phyloP scores from a whole-genome alignment of 2,329 filamentous ascomycete genomes.

The Colletotrichum agaves region DNA sequence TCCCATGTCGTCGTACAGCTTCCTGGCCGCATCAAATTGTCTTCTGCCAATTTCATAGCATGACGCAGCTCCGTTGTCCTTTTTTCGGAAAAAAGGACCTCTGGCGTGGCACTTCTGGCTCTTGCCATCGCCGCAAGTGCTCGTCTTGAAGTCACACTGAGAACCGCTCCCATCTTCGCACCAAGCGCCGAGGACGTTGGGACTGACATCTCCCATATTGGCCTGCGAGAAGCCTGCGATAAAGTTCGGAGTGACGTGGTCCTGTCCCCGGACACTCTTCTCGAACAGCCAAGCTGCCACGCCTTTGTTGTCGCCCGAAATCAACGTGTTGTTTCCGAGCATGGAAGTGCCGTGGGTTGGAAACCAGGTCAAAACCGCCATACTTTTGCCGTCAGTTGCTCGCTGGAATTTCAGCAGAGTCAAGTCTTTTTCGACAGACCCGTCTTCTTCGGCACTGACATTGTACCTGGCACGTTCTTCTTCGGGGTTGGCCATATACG shows the following conservation, averaged over 20 bases:
- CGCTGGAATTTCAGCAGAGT: slow-evolving; percentile 81
- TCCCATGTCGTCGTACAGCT: slow-evolving; percentile 46
- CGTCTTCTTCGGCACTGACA: slow-evolving; percentile 47
- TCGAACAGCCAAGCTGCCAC: slow-evolving; percentile 88
- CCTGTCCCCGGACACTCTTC: slow-evolving; percentile 66
- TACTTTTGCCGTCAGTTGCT: slow-evolving; percentile 75
- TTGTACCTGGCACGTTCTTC: slow-evolving; percentile 78
- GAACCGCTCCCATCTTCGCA: slow-evolving; percentile 84
- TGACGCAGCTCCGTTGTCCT: slow-evolving; percentile 79
- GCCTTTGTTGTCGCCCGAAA: slow-evolving; percentile 93
- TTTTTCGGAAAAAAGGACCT: slow-evolving; percentile 72
- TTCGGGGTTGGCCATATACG: slow-evolving; percentile 87
- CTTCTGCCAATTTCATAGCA: slow-evolving; percentile 78
- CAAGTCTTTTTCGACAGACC: slow-evolving; percentile 65
- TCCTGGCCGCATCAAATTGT: slow-evolving; percentile 71
- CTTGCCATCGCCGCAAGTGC: slow-evolving; percentile 77
- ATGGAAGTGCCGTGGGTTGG: slow-evolving; percentile 91
- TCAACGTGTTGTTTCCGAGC: slow-evolving; percentile 88
- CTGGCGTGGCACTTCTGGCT: slow-evolving; percentile 76
- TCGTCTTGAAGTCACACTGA: slow-evolving; percentile 78
- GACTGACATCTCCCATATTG: slow-evolving; percentile 89
- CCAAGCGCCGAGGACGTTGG: slow-evolving; percentile 85
- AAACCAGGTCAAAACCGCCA: slow-evolving; percentile 90
- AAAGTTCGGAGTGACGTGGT: slow-evolving; percentile 71
- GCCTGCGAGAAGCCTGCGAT: slow-evolving; percentile 92